Conservation (phyloP, 345 rosid species). For the Kernera saxatilis region DNA sequence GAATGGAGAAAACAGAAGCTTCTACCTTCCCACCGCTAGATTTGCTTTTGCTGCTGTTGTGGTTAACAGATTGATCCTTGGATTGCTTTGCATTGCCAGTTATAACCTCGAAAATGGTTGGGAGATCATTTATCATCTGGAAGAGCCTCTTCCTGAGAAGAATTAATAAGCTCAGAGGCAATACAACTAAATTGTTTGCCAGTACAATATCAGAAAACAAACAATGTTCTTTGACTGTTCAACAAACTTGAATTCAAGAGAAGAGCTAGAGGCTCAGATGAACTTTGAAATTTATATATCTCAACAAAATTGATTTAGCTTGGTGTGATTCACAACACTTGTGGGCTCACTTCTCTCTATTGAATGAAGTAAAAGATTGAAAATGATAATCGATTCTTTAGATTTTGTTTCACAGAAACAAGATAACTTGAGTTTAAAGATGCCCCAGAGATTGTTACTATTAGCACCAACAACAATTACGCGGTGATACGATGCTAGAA, state of each 20-base stretch:
- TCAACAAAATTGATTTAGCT: background rate
- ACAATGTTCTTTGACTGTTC: background rate
- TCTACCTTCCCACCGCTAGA: constrained; percentile 56
- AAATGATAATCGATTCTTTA: background rate
- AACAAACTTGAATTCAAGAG: background rate
- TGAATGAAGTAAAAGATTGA: background rate
- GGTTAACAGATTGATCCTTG: constrained; percentile 65
- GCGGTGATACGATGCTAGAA: background rate
- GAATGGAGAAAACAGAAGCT: background rate
- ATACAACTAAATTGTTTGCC: background rate
- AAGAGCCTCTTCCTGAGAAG: constrained; percentile 86
- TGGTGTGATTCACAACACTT: background rate
- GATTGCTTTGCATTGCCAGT: constrained; percentile 66
- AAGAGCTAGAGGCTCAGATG: background rate
- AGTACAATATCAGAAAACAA: background rate
- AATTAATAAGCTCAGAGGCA: background rate
- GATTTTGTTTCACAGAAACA: background rate
- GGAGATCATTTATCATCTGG: constrained; percentile 93
- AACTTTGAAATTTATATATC: background rate
- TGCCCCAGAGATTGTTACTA: background rate
- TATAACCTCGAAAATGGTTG: constrained; percentile 83
- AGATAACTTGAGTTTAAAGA: background rate
- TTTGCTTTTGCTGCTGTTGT: constrained; percentile 69
- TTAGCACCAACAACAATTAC: background rate
- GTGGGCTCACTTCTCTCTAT: background rate